Evolutionary conservation across 2,329 filamentous ascomycete genomes (phyloP).

Genomic region (Fusarium protoensiforme): DNA sequence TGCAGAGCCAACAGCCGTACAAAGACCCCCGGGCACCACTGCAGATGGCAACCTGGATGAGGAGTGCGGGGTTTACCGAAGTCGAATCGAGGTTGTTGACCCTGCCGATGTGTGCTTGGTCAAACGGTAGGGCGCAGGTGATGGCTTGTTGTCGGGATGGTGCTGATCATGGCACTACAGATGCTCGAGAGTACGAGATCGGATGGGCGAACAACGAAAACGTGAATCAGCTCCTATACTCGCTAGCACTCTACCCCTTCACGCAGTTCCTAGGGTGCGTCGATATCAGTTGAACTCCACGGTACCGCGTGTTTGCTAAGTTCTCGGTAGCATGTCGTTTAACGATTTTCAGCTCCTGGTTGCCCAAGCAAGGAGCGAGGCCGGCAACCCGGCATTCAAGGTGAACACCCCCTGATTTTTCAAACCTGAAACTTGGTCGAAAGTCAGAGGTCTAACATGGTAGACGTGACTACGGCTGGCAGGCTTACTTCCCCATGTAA

Average conservation of each 20-base stretch:
- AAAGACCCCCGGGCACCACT: slow-evolving; percentile 76
- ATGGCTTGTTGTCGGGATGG: not conserved
- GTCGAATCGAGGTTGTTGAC: slow-evolving; percentile 74
- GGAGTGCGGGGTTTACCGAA: slow-evolving; percentile 73
- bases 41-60: slow-evolving; percentile 68
- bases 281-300: not conserved
- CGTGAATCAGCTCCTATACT: slow-evolving; percentile 64
- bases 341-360: slow-evolving; percentile 68
- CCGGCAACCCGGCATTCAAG: slow-evolving; percentile 65
- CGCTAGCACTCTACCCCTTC: slow-evolving; percentile 67
- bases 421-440: not conserved
- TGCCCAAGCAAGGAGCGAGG: slow-evolving; percentile 65
- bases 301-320: slow-evolving; percentile 4
- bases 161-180: slow-evolving; percentile 47
- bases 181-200: slow-evolving; percentile 62
- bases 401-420: slow-evolving; percentile 48
- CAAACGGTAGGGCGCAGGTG: slow-evolving; percentile 62
- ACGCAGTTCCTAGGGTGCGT: slow-evolving; percentile 61
- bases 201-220: slow-evolving; percentile 65
- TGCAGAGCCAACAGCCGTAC: slow-evolving; percentile 68
- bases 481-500: slow-evolving; percentile 73
- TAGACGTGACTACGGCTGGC: not conserved
- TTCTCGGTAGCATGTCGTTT: slow-evolving; percentile 61
- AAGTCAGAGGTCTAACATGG: slow-evolving; percentile 7
- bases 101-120: slow-evolving; percentile 77